A percentile compares a stretch with the other conserved stretches of the same genome.
These are phyloP conservation scores for Ruellia speciosa DNA, from an alignment of 305 asterid species.

Conservation along the genomic window DNA sequence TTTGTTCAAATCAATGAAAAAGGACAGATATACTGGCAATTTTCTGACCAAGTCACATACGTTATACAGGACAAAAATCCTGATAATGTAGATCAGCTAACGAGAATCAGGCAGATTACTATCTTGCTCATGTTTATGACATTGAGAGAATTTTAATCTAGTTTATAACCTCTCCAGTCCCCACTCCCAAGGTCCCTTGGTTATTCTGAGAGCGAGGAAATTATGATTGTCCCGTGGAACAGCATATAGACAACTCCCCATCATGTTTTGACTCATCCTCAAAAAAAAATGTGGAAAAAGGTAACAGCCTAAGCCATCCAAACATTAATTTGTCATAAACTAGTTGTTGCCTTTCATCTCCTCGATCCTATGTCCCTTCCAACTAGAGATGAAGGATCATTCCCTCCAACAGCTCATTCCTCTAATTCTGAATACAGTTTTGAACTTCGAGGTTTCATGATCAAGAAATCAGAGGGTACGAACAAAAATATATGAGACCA, in stretches of 20 bases:
- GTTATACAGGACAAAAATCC: conserved; percentile 10
- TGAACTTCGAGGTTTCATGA: conserved; percentile 1
- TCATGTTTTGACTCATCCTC: background rate
- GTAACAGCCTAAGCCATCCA: conserved; percentile 7
- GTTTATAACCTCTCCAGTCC: background rate
- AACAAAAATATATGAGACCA: background rate
- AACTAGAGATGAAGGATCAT: too few species aligned
- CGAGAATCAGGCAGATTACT: conserved; percentile 7
- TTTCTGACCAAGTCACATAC: conserved; percentile 19
- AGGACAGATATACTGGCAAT: conserved; percentile 11
- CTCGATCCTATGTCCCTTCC: too few species aligned
- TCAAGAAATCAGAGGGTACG: conserved; percentile 1
- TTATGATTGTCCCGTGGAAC: background rate
- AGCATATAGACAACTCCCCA: background rate
- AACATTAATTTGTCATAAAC: background rate
- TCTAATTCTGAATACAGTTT: too few species aligned
- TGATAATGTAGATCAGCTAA: background rate
- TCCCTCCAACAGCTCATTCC: too few species aligned
- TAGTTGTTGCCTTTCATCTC: background rate
- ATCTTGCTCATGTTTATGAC: conserved; percentile 10
- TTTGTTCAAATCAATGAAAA: conserved; percentile 16
- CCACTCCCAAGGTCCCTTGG: conserved; percentile 1
- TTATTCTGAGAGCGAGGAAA: conserved; percentile 5
- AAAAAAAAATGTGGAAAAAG: too few species aligned
- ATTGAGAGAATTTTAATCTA: background rate